These are phyloP conservation scores for Penicillium sp. DNA, from an alignment of 2,329 filamentous ascomycete genomes.

Conservation along the genomic window DNA sequence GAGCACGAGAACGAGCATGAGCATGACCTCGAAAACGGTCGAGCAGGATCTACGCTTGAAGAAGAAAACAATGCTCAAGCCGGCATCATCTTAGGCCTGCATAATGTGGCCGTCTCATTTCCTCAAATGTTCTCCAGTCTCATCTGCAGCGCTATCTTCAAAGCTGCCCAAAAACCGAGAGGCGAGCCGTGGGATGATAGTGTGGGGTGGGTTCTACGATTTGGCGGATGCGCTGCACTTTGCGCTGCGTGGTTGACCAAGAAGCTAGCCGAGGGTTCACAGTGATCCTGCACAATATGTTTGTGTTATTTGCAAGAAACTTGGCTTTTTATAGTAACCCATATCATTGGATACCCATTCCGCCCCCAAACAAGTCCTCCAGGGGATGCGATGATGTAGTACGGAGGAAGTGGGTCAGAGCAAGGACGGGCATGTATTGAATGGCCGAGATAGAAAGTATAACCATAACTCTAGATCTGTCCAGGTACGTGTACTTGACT, in stretches of 20 bases:
- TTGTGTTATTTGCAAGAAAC: background rate
- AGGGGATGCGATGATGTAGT: slow-evolving; percentile 15
- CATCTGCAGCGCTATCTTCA: slow-evolving; percentile 82
- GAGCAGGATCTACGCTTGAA: slow-evolving; percentile 26
- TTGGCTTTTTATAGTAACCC: background rate
- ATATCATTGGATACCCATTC: background rate
- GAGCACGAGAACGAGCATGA: background rate
- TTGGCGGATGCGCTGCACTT: slow-evolving; percentile 79
- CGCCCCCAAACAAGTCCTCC: background rate
- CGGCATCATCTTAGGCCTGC: slow-evolving; percentile 88
- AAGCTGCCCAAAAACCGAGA: slow-evolving; percentile 81
- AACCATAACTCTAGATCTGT: too few relatives aligned
- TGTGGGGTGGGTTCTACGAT: slow-evolving; percentile 82
- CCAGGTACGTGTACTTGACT: too few relatives aligned
- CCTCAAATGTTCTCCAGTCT: slow-evolving; percentile 91
- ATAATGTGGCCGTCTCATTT: slow-evolving; percentile 91
- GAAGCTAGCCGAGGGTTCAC: slow-evolving; percentile 65
- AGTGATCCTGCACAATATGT: background rate
- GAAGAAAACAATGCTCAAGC: slow-evolving; percentile 72
- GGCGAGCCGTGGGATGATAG: slow-evolving; percentile 83
- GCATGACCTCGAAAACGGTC: slow-evolving; percentile 30
- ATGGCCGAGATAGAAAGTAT: background rate
- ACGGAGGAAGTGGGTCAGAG: slow-evolving; percentile 14
- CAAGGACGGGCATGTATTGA: background rate
- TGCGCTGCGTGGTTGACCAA: slow-evolving; percentile 74